Conservation (phyloP, 208 protist genomes). For the Jaenimonas drosophilae region DNA sequence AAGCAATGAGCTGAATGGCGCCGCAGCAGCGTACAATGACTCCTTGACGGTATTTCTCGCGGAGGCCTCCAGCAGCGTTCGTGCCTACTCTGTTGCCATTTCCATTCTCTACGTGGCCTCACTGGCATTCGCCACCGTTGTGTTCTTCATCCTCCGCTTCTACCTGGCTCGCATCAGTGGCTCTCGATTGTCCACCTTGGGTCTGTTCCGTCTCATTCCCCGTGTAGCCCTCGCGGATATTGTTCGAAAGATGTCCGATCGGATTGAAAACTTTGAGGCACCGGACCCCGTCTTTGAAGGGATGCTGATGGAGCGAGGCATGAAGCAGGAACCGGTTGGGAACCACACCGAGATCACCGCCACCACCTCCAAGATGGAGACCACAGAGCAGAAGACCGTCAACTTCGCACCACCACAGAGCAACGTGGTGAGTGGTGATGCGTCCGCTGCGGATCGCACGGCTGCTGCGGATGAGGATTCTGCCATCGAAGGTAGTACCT, state of each 20-base stretch:
- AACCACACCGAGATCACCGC: neutral
- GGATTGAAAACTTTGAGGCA: slow-evolving; percentile 12
- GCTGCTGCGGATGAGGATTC: neutral
- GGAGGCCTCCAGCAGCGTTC: neutral
- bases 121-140: neutral
- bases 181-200: slow-evolving; percentile 9
- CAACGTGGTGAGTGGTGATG: neutral
- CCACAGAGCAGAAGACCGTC: neutral
- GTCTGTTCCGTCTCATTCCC: slow-evolving; percentile 23
- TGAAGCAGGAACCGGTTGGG: neutral
- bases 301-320: slow-evolving; percentile 3
- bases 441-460: neutral
- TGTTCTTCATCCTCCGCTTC: slow-evolving; percentile 8
- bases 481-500: neutral
- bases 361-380: neutral
- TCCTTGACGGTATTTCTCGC: neutral
- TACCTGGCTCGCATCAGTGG: slow-evolving; percentile 11
- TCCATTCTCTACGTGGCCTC: neutral
- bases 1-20: slow-evolving; percentile 3
- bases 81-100: neutral
- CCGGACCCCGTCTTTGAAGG: slow-evolving; percentile 6
- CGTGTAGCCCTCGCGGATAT: slow-evolving; percentile 9
- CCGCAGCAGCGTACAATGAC: slow-evolving; percentile 4
- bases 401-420: neutral
- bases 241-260: neutral